These are phyloP conservation scores for Papilionanthe hybrid DNA, from an alignment of 116 monocot genomes.

Conservation along the genomic window DNA sequence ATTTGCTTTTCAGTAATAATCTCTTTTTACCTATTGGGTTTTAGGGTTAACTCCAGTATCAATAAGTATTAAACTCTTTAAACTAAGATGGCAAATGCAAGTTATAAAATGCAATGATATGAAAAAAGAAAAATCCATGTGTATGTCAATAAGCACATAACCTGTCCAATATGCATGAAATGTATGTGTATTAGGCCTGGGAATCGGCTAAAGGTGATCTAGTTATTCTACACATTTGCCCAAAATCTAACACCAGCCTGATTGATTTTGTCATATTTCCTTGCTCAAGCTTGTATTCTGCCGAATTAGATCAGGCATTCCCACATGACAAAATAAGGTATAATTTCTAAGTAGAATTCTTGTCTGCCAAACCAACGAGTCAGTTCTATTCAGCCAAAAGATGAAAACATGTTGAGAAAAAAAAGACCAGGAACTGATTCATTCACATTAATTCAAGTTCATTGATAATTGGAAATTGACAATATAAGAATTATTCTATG, in stretches of 20 bases:
- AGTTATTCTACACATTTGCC: not conserved
- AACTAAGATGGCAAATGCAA: not conserved
- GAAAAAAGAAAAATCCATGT: not conserved
- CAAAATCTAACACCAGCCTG: not conserved
- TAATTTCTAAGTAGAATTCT: not conserved
- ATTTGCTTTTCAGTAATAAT: too few species aligned
- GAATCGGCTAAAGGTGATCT: not conserved
- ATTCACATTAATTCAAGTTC: too few species aligned
- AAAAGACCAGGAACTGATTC: too few species aligned
- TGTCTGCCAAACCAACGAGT: not conserved
- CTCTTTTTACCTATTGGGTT: too few species aligned
- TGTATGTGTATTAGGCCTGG: not conserved
- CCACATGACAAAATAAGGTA: not conserved
- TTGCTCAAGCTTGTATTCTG: not conserved
- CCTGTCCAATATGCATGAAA: not conserved
- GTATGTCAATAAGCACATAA: not conserved
- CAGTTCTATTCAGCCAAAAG: not conserved
- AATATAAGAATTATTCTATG: too few species aligned
- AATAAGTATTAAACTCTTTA: not conserved
- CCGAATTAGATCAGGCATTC: too few species aligned
- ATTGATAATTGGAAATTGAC: too few species aligned
- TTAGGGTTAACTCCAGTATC: too few species aligned
- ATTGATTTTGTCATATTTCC: not conserved
- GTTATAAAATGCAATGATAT: not conserved
- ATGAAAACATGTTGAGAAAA: not conserved